phyloP scores from a whole-genome alignment of 2,329 filamentous ascomycete genomes.

The Penicillium sumatraense region DNA sequence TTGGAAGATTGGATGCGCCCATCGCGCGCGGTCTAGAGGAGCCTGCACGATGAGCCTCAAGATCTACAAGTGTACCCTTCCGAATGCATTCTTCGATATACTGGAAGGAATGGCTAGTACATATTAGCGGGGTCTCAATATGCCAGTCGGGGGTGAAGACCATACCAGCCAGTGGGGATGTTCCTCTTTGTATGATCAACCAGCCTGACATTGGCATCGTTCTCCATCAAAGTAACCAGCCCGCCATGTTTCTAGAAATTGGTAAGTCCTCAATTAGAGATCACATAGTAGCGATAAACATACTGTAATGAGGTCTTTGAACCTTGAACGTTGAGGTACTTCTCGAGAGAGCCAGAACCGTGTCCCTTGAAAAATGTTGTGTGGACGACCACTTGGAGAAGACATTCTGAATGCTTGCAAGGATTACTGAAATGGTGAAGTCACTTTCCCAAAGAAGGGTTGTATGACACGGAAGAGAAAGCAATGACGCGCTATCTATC shows the following conservation, averaged over 20 bases:
- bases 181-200: slow-evolving; percentile 61
- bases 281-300: background rate
- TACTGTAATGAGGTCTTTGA: slow-evolving; percentile 55
- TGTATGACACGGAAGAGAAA: background rate
- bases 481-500: slow-evolving; percentile 27
- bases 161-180: slow-evolving; percentile 54
- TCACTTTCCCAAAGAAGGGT: background rate
- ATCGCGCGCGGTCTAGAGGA: slow-evolving; percentile 50
- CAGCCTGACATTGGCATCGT: slow-evolving; percentile 61
- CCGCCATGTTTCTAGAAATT: slow-evolving; percentile 57
- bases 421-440: background rate
- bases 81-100: slow-evolving; percentile 62
- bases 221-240: slow-evolving; percentile 56
- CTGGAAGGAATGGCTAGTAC: slow-evolving; percentile 57
- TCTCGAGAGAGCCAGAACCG: slow-evolving; percentile 64
- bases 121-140: slow-evolving; percentile 5
- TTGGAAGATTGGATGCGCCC: slow-evolving; percentile 45
- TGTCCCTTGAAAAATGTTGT: slow-evolving; percentile 55
- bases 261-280: slow-evolving; percentile 3
- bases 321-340: slow-evolving; percentile 55
- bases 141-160: slow-evolving; percentile 7
- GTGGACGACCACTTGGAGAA: background rate
- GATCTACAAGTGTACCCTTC: slow-evolving; percentile 53
- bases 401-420: background rate
- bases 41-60: slow-evolving; percentile 54